These are phyloP conservation scores for Phialophora chinensis DNA, from an alignment of 2,329 filamentous ascomycete species.

Conservation along the genomic window DNA sequence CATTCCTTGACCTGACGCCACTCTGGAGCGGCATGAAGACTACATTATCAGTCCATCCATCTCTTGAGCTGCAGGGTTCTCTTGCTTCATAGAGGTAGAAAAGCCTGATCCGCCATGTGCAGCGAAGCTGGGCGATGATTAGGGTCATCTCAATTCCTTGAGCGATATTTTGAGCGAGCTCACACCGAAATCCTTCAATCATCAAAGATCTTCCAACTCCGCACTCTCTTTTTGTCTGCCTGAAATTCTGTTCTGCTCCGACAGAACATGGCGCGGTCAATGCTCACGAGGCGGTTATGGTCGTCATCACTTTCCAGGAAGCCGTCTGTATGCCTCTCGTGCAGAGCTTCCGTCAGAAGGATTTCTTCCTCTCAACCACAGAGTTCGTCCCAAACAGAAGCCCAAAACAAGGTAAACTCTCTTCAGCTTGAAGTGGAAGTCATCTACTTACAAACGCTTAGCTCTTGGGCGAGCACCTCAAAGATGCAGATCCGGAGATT, in stretches of 20 bases:
- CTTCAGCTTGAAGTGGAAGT: background rate
- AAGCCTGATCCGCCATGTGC: background rate
- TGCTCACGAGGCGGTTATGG: slow-evolving; percentile 29
- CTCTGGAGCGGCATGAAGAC: slow-evolving; percentile 6
- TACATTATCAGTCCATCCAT: slow-evolving; percentile 11
- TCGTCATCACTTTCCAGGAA: slow-evolving; percentile 19
- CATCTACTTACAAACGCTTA: slow-evolving; percentile 46
- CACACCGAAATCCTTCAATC: background rate
- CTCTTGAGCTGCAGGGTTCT: background rate
- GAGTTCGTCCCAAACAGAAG: slow-evolving; percentile 24
- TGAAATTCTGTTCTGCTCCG: background rate
- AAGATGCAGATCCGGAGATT: slow-evolving; percentile 84
- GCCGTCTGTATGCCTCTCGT: slow-evolving; percentile 33
- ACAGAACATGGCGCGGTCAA: slow-evolving; percentile 26
- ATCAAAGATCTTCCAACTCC: background rate
- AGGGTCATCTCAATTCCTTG: background rate
- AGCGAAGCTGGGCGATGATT: background rate
- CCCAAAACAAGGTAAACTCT: slow-evolving; percentile 30
- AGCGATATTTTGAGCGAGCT: background rate
- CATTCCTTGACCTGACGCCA: slow-evolving; percentile 28
- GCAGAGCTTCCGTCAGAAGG: slow-evolving; percentile 20
- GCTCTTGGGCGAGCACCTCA: slow-evolving; percentile 79
- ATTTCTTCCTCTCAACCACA: slow-evolving; percentile 28
- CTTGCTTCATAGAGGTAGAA: background rate
- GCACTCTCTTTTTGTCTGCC: background rate